phyloP scores from a whole-genome alignment of 208 protist species.

The Sergeia podlipaevii region DNA sequence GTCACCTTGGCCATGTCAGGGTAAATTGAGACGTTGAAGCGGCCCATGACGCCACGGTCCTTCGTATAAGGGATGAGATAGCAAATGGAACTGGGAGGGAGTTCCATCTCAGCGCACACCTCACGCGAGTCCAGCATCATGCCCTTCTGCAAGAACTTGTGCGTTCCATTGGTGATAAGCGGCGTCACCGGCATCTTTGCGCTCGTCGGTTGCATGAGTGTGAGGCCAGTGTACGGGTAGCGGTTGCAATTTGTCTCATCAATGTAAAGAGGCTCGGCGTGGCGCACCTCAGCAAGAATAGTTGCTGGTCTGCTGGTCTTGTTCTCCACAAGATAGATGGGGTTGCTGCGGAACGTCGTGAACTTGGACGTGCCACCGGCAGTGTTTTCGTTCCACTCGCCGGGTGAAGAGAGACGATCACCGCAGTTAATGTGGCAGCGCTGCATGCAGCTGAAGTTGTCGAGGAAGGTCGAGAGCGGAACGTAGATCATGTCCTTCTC shows the following conservation, averaged over 20 bases:
- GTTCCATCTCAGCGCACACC: constrained; percentile 72
- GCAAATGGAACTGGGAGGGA: constrained; percentile 67
- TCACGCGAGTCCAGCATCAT: constrained; percentile 79
- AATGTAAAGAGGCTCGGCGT: constrained; percentile 40
- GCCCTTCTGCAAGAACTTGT: constrained; percentile 75
- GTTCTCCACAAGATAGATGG: constrained; percentile 84
- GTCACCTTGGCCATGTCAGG: constrained; percentile 73
- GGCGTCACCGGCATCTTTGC: constrained; percentile 58
- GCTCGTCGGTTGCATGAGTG: constrained; percentile 62
- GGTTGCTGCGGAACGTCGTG: constrained; percentile 85
- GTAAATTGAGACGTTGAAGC: constrained; percentile 81
- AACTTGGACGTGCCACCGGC: constrained; percentile 71
- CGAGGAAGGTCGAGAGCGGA: constrained; percentile 65
- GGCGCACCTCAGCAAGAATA: constrained; percentile 67
- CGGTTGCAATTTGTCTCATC: constrained; percentile 56
- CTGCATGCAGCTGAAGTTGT: constrained; percentile 81
- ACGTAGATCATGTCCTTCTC: constrained; percentile 51
- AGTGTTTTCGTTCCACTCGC: constrained; percentile 67
- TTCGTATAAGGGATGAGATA: constrained; percentile 85
- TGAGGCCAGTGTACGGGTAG: constrained; percentile 81
- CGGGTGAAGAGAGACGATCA: constrained; percentile 60
- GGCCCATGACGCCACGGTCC: constrained; percentile 53
- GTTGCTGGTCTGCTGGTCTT: constrained; percentile 52
- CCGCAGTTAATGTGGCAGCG: constrained; percentile 85
- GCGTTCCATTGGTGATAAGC: constrained; percentile 67